phyloP scores from a whole-genome alignment of 805 yeast genomes.

The Tetrapisispora fleetii region DNA sequence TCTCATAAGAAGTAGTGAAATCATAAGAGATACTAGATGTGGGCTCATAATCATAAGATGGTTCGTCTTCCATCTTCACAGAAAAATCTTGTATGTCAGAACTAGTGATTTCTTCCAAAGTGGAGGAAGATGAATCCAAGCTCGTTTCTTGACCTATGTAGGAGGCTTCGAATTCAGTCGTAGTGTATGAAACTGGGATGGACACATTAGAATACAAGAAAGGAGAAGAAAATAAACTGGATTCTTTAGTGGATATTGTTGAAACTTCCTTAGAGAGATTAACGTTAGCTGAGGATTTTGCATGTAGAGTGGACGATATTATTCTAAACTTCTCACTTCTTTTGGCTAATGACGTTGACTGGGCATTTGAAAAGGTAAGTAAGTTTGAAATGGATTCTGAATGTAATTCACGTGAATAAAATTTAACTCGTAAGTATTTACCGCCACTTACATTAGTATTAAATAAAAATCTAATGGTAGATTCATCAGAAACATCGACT shows the following conservation, averaged over 20 bases:
- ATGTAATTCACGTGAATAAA: constrained; percentile 11
- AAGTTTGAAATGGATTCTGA: constrained; percentile 9
- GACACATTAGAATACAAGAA: background rate
- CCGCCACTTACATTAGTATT: constrained; percentile 23
- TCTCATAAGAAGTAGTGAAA: background rate
- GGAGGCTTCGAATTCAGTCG: background rate
- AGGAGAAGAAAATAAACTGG: background rate
- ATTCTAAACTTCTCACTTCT: constrained; percentile 1
- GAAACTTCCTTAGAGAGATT: constrained; percentile 1
- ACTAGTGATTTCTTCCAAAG: background rate
- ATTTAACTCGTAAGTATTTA: constrained; percentile 19
- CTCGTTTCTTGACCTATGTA: background rate
- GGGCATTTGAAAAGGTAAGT: constrained; percentile 9
- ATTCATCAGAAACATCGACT: constrained; percentile 18
- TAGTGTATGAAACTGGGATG: background rate
- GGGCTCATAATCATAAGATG: background rate
- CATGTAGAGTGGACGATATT: constrained; percentile 6
- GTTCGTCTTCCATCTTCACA: background rate
- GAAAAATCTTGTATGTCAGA: background rate
- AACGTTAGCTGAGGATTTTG: constrained; percentile 5
- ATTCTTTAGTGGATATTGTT: background rate
- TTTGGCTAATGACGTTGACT: background rate
- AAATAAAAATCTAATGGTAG: constrained; percentile 12
- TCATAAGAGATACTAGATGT: background rate
- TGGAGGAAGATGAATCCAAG: background rate